Conservation (phyloP, 257 asterid species). For the Penstemon barbatus region DNA sequence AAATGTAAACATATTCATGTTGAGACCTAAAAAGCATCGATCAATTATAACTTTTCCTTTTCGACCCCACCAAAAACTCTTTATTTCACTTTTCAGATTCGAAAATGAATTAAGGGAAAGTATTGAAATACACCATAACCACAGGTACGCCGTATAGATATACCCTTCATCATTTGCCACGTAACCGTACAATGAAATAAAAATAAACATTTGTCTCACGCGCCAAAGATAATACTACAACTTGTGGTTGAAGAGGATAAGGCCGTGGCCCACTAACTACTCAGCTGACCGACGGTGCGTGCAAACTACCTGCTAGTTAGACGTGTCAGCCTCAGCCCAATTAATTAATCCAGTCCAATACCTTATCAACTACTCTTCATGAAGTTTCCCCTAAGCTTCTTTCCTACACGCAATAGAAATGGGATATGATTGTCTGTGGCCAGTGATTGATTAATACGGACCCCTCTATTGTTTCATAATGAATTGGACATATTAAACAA, state of each 20-base stretch:
- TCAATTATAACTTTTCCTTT: too few relatives aligned
- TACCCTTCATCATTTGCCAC: not conserved
- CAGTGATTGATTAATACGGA: not conserved
- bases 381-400: not conserved
- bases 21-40: too few relatives aligned
- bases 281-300: not conserved
- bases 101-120: not conserved
- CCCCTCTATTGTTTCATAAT: too few relatives aligned
- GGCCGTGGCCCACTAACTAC: conserved; percentile 18
- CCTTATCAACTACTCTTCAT: not conserved
- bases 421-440: not conserved
- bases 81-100: not conserved
- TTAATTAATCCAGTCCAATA: not conserved
- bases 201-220: not conserved
- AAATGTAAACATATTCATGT: too few relatives aligned
- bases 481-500: too few relatives aligned
- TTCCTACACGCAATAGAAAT: not conserved
- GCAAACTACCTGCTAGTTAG: not conserved
- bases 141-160: not conserved
- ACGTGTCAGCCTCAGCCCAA: conserved; percentile 3
- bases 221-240: not conserved
- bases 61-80: conserved; percentile 3
- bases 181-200: not conserved
- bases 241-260: conserved; percentile 21
- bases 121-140: conserved; percentile 1